Evolutionary conservation across 768 basidiomycete species (phyloP).

Genomic region (Albatrellus ellisii): DNA sequence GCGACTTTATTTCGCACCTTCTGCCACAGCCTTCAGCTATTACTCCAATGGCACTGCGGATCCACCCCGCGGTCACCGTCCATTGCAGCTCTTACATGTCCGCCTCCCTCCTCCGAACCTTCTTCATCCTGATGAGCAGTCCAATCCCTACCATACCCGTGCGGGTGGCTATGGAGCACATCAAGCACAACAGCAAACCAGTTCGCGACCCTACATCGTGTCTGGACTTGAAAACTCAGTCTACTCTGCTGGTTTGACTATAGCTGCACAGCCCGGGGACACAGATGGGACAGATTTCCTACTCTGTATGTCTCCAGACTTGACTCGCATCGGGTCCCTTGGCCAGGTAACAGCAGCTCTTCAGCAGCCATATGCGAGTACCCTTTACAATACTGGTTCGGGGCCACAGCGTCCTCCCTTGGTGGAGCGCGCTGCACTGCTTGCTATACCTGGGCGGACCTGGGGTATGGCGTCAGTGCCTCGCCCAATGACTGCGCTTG

Average conservation of each 20-base stretch:
- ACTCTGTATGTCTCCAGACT: constrained; percentile 62
- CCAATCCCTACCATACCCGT: constrained; percentile 33
- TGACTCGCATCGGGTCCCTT: constrained; percentile 56
- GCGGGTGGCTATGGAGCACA: constrained; percentile 36
- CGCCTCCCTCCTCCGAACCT: constrained; percentile 67
- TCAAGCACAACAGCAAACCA: constrained; percentile 27
- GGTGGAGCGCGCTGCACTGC: constrained; percentile 62
- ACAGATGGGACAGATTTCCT: constrained; percentile 62
- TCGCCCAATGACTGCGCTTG: constrained; percentile 19
- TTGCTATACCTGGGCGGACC: constrained; percentile 72
- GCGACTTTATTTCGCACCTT: constrained; percentile 70
- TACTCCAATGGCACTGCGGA: constrained; percentile 26
- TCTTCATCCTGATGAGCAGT: constrained; percentile 63
- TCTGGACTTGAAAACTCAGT: constrained; percentile 47
- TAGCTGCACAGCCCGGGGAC: constrained; percentile 67
- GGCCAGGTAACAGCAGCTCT: constrained; percentile 49
- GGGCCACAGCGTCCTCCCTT: constrained; percentile 45
- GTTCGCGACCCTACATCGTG: constrained; percentile 44
- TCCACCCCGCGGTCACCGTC: constrained; percentile 21
- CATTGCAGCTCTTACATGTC: constrained; percentile 63
- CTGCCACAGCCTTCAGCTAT: constrained; percentile 34
- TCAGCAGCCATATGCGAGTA: constrained; percentile 24
- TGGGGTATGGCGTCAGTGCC: constrained; percentile 67
- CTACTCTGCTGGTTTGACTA: constrained; percentile 51
- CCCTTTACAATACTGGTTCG: constrained; percentile 23